Base-by-base conservation (phyloP, 2,329 filamentous ascomycete species). In the Aspergillus fischeri region DNA sequence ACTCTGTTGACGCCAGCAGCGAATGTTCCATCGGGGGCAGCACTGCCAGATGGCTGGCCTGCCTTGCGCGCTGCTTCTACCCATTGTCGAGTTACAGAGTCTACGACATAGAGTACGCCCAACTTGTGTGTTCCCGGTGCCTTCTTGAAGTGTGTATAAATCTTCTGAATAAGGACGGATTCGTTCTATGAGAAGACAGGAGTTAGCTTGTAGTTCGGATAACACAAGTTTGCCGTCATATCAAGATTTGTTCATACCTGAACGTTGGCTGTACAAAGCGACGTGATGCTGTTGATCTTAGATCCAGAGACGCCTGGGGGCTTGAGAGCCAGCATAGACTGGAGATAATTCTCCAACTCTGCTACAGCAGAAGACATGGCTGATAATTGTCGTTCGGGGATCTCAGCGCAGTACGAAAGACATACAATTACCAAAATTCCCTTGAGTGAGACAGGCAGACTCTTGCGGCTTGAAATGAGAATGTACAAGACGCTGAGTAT, bases 1-100 rank as follows among this genome's bases (percentile, higher is more conserved):
- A 97, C 91, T 86, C 91, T 90, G 84, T 96, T 88, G 72, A 97
- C 92, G 69, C 93, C 94, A 68, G 92, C 92, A 73, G 92, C 91
- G 82, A 88, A 97, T 55, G 92, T 97, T 73, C 94, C 94, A 78
- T 96, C 91, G 65, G 88, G 86, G 65, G 92, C 91, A 76, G 86
- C 83, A 75, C 84, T 87, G 78, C 89, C 90, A 76, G 92, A 85
- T 71, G 88, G 78, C 74, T 97, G 92, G 70, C 90, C 90, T 66
- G 89, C 84, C 71, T 87, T 85, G 78, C 92, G 94, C 71, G 94
- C 93, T 78, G 92, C 90, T 76, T 97, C 93, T 81, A 96, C 87
- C 93, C 94, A 99, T 81, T 95, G 93, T 78, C 94, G 91, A 76
- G 92, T 93, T 85, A 99, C 92, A 82, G 93, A 96, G 84, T 99